Percentiles rank a stretch among this genome's conserved stretches.
These are phyloP conservation scores for Piper longum DNA, from an alignment of 164 flowering plant species.

Conservation along the genomic window DNA sequence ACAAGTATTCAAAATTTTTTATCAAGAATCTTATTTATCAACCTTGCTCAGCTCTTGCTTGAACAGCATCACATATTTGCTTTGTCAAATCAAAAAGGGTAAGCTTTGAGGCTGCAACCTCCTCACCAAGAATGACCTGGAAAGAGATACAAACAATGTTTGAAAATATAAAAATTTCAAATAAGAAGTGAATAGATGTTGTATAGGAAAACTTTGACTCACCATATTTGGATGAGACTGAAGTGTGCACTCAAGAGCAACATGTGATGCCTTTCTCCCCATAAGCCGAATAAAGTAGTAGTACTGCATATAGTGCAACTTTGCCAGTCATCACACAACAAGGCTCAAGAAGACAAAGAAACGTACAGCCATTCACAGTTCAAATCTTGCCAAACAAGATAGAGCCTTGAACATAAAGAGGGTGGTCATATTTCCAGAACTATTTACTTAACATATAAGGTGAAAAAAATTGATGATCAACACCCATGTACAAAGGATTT, in stretches of 20 bases:
- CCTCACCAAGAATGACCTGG: constrained; percentile 74
- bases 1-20: background rate
- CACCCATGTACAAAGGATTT: no score
- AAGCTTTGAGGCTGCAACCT: constrained; percentile 1
- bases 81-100: constrained; percentile 45
- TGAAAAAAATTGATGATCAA: no score
- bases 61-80: constrained; percentile 19
- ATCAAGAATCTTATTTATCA: background rate
- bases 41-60: constrained; percentile 33
- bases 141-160: background rate
- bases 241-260: constrained; percentile 92
- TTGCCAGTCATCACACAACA: background rate
- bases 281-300: constrained; percentile 91
- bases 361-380: background rate
- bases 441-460: no score
- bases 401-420: no score
- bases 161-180: background rate
- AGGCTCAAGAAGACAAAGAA: background rate
- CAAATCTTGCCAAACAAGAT: background rate
- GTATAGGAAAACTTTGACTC: constrained; percentile 11
- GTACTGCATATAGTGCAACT: constrained; percentile 38
- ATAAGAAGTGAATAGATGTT: background rate
- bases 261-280: constrained; percentile 97
- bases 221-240: constrained; percentile 99
- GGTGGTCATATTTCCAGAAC: no score